Percentiles rank a stretch among this genome's conserved stretches.
These are phyloP conservation scores for Mycena metata DNA, from an alignment of 768 basidiomycete species.

Conservation along the genomic window DNA sequence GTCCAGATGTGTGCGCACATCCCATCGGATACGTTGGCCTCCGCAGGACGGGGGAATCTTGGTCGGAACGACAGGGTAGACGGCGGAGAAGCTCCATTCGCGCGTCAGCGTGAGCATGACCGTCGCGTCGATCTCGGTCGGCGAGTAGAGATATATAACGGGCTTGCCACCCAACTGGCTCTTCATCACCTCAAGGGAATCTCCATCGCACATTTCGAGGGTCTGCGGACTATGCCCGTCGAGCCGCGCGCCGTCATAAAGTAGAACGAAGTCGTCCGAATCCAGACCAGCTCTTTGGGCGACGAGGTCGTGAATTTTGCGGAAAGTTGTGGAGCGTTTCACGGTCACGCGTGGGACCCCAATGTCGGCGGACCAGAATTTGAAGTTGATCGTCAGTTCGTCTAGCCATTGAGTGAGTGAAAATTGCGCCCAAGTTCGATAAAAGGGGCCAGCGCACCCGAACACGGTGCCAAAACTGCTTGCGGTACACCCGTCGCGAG, in stretches of 20 bases:
- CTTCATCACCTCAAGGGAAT: not conserved
- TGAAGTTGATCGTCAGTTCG: no score
- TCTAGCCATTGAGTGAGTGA: no score
- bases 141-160: conserved; percentile 53
- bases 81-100: conserved; percentile 51
- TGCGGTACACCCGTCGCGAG: not conserved
- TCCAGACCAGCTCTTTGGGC: no score
- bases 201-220: not conserved
- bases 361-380: no score
- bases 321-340: no score
- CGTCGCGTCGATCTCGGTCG: conserved; percentile 43
- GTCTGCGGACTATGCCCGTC: not conserved
- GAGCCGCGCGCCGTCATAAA: not conserved
- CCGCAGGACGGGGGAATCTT: conserved; percentile 20
- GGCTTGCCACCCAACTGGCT: conserved; percentile 44
- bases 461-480: no score
- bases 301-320: no score
- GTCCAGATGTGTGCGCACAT: conserved; percentile 43
- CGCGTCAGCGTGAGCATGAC: conserved; percentile 48
- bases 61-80: conserved; percentile 50
- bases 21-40: conserved; percentile 49
- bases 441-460: no score
- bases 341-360: no score
- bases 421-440: no score
- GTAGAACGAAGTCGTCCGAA: no score